Evolutionary conservation across 2,329 filamentous ascomycete genomes (phyloP).

Genomic region (Penicillium sp.): DNA sequence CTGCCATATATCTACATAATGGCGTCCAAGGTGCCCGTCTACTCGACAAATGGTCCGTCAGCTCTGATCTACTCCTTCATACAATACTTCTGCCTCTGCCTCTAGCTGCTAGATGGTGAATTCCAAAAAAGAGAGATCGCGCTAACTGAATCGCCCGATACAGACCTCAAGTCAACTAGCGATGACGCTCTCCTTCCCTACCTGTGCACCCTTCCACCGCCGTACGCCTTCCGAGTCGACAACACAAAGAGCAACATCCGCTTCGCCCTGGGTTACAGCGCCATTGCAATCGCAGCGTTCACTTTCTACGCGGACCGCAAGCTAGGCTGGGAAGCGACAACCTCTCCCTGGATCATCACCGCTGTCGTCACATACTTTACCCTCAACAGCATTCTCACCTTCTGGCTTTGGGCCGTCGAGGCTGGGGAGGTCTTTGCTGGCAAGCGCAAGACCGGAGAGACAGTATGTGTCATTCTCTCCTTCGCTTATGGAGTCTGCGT

Average conservation of each 20-base stretch:
- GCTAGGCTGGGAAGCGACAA: constrained; percentile 84
- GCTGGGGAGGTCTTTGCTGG: constrained; percentile 82
- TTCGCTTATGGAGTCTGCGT: background rate
- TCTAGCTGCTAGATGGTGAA: too few species aligned
- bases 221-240: constrained; percentile 71
- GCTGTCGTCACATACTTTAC: constrained; percentile 80
- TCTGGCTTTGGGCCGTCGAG: constrained; percentile 86
- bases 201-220: constrained; percentile 76
- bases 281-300: constrained; percentile 77
- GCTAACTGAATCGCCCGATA: constrained; percentile 5
- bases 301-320: constrained; percentile 94
- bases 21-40: constrained; percentile 48
- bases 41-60: constrained; percentile 49
- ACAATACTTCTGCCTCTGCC: background rate
- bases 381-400: constrained; percentile 76
- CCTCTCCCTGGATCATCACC: constrained; percentile 71
- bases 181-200: constrained; percentile 96
- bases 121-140: background rate
- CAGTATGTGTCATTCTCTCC: constrained; percentile 45
- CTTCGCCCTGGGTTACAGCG: constrained; percentile 78
- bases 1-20: constrained; percentile 31
- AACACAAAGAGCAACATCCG: constrained; percentile 82
- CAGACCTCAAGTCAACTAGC: constrained; percentile 94
- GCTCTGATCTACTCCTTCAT: constrained; percentile 18
- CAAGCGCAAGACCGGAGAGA: constrained; percentile 68